Base-by-base conservation (phyloP, 306 rosid species). In the Fragaria iinumae region DNA sequence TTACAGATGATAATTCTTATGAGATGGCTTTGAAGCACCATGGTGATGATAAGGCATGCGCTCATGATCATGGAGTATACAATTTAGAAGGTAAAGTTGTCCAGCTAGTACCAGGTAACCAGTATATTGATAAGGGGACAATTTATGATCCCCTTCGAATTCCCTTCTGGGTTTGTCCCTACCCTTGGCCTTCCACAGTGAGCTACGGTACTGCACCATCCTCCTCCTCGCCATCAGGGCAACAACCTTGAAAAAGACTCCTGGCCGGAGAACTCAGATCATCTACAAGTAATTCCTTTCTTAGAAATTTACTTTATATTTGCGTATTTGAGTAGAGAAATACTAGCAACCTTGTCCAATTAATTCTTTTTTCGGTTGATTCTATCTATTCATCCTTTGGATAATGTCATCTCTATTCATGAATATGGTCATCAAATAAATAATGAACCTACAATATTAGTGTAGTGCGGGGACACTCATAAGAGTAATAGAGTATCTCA, bases 61-160 rank as follows among this genome's bases (percentile, higher is more conserved):
- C 45, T 47, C 77, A 36, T 62, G 82, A 78, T 71, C 3, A 8
- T 6, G 82, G 82, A 44, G 25, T 48, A 1, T 72, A 71, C 64
- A 79, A 52, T 52, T 17, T 79, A 17, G 5, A 17, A 18, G 20
- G 11, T 8, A 74, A 53, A 27, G 60, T 4, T 39, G 41, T 43
- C 5, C 18, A 64, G 39, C 53, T 59, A 18, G 2, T 50, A 23
- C 53, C 67, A 17, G 2, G 43, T 6, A 6, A 9, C 27, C 23
- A 13, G 20, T 17, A 27, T 36, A 10, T 57, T 11, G 18, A 23
- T 16, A 21, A 17, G 57, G 32, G 57, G 71, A 48, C 49, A 66
- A 38, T 62, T 1, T 6, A 11, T 57, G 34, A 47, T 21, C 55
- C 66, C 3, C 53, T 27, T 27, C 27, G 27, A 27, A 27, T 70